These are phyloP conservation scores for Bauhinia variegata DNA, from an alignment of 306 rosid species.

Conservation along the genomic window DNA sequence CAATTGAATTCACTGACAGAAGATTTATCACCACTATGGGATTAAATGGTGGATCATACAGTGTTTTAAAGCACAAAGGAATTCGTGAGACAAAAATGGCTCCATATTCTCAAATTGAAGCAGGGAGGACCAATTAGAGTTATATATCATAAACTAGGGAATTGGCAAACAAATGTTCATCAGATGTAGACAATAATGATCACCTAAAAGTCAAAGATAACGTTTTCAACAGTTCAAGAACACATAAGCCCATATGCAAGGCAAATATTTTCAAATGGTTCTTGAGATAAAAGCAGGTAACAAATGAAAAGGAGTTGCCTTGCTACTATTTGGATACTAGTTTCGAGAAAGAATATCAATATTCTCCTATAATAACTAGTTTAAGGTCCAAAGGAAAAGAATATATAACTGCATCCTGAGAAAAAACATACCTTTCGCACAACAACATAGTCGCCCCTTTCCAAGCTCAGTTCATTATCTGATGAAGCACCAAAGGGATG, in stretches of 20 bases:
- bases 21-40: too few relatives aligned
- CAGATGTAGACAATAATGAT: too few relatives aligned
- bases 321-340: background rate
- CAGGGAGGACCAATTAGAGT: background rate
- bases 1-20: too few relatives aligned
- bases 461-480: conserved; percentile 88
- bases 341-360: conserved; percentile 5
- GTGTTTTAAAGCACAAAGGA: background rate
- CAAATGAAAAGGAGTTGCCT: background rate
- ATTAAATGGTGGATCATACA: too few relatives aligned
- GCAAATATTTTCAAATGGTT: background rate
- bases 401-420: conserved; percentile 18
- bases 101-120: conserved; percentile 1
- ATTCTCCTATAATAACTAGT: background rate
- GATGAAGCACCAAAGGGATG: conserved; percentile 71
- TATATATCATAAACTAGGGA: conserved; percentile 7
- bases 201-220: too few relatives aligned
- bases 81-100: background rate
- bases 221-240: conserved; percentile 7
- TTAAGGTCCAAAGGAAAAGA: conserved; percentile 24
- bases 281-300: background rate
- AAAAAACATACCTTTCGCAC: conserved; percentile 80
- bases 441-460: conserved; percentile 84
- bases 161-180: background rate
- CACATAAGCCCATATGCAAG: conserved; percentile 4